These are phyloP conservation scores for Xylaria sp. DNA, from an alignment of 2,329 filamentous ascomycete genomes.

Conservation along the genomic window DNA sequence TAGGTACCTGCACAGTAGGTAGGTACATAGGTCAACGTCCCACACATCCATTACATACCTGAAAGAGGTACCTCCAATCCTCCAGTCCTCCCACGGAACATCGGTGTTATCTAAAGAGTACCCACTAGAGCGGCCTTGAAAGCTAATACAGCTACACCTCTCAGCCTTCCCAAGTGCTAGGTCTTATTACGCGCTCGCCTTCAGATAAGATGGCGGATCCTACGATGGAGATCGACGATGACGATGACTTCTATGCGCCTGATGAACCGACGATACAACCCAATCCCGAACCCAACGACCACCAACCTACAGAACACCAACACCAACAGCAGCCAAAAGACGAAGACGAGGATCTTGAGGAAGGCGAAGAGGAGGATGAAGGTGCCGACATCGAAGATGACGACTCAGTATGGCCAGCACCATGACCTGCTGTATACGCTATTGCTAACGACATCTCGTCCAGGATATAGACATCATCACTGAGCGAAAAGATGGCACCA, in stretches of 20 bases:
- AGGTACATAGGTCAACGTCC: too few species aligned
- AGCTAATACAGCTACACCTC: not conserved
- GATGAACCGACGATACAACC: conserved; percentile 53
- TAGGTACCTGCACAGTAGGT: too few species aligned
- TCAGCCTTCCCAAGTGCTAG: not conserved
- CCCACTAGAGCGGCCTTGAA: not conserved
- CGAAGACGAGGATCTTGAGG: conserved; percentile 59
- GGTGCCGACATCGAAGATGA: conserved; percentile 64
- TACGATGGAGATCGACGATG: conserved; percentile 68
- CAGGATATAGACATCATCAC: conserved; percentile 71
- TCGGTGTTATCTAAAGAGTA: too few species aligned
- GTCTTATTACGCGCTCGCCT: not conserved
- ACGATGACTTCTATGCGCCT: conserved; percentile 68
- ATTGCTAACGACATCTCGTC: not conserved
- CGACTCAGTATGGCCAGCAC: conserved; percentile 47
- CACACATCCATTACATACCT: too few species aligned
- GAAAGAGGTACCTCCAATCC: too few species aligned
- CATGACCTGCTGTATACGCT: not conserved
- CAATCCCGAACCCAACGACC: conserved; percentile 25
- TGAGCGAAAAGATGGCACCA: conserved; percentile 66
- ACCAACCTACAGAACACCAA: conserved; percentile 5
- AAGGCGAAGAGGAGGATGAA: conserved; percentile 67
- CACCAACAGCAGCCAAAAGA: conserved; percentile 39
- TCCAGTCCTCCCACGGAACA: too few species aligned
- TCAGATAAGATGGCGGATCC: conserved; percentile 9